Conservation (phyloP, 257 asterid genomes). For the Plectranthus barbatus region DNA sequence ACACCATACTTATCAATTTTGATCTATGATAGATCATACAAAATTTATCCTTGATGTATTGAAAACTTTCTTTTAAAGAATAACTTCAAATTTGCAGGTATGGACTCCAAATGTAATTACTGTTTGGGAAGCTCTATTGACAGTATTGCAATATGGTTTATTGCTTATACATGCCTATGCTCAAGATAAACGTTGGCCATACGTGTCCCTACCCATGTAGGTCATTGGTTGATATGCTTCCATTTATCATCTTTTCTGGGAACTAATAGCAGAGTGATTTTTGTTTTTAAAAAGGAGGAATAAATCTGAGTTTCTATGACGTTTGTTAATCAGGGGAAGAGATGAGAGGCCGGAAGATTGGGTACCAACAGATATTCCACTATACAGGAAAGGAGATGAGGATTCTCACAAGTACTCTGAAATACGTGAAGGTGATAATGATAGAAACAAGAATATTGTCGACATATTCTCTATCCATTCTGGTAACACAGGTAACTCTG, state of each 20-base stretch:
- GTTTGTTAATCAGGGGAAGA: conserved; percentile 41
- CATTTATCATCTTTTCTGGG: neutral
- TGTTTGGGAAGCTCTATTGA: conserved; percentile 72
- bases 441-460: conserved; percentile 24
- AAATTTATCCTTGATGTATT: neutral
- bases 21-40: neutral
- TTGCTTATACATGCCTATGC: conserved; percentile 90
- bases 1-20: neutral
- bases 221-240: conserved; percentile 23
- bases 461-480: conserved; percentile 65
- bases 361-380: conserved; percentile 66
- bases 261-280: too few relatives aligned
- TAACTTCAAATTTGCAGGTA: conserved; percentile 32
- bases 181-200: conserved; percentile 94
- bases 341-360: conserved; percentile 86
- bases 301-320: neutral
- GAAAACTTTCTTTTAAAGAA: neutral
- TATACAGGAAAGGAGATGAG: conserved; percentile 13
- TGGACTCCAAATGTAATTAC: conserved; percentile 90
- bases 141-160: conserved; percentile 78
- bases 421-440: conserved; percentile 29
- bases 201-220: conserved; percentile 84
- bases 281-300: neutral
- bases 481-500: conserved; percentile 26
- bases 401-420: conserved; percentile 24